Conservation (phyloP, 805 yeast genomes). For the Monosporozyma aquatica region DNA sequence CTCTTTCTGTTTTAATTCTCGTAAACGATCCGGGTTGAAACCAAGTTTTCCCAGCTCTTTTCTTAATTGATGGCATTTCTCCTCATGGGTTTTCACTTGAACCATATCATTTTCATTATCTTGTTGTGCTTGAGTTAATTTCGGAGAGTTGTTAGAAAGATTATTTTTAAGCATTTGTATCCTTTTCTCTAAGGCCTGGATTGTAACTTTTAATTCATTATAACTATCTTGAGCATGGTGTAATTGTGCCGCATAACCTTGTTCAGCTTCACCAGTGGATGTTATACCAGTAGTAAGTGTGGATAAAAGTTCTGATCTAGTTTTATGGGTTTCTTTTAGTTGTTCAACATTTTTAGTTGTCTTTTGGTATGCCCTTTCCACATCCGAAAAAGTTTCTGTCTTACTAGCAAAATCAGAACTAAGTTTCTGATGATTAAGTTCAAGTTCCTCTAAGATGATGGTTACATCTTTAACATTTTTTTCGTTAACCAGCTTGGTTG, state of each 20-base stretch:
- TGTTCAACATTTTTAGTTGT: conserved; percentile 38
- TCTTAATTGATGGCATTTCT: conserved; percentile 30
- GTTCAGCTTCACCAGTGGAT: conserved; percentile 60
- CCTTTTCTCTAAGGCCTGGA: conserved; percentile 52
- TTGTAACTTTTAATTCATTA: conserved; percentile 43
- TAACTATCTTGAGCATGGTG: conserved; percentile 50
- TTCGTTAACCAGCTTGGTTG: conserved; percentile 48
- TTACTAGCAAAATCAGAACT: conserved; percentile 31
- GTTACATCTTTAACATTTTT: conserved; percentile 53
- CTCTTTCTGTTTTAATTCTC: conserved; percentile 41
- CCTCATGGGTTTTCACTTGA: conserved; percentile 32
- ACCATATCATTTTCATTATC: conserved; percentile 38
- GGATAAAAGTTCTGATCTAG: conserved; percentile 70
- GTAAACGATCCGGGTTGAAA: conserved; percentile 40
- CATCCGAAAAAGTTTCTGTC: conserved; percentile 30
- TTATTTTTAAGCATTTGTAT: conserved; percentile 49
- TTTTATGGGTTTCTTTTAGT: conserved; percentile 40
- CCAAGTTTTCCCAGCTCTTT: conserved; percentile 44
- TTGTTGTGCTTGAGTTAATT: conserved; percentile 43
- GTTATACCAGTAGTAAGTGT: conserved; percentile 87
- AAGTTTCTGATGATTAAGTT: conserved; percentile 30
- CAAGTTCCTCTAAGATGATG: conserved; percentile 29
- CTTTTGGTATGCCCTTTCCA: conserved; percentile 38
- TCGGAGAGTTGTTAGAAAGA: conserved; percentile 36
- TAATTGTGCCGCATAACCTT: conserved; percentile 70